Conservation (phyloP, 176 grass and related monocot genomes). For the Eremochloa ophiuroides region DNA sequence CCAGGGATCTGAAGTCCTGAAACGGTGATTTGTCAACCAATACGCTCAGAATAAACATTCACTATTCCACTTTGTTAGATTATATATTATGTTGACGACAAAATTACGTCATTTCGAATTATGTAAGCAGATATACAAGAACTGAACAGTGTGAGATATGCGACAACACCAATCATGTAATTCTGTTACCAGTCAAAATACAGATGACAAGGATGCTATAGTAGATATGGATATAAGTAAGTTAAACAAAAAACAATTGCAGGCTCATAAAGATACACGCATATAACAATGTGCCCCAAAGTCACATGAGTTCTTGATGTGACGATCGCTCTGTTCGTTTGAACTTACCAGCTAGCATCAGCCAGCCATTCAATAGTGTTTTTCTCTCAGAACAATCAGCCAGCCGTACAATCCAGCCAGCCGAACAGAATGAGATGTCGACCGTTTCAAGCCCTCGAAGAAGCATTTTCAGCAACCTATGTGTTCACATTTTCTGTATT, state of each 20-base stretch:
- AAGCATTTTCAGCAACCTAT: neutral
- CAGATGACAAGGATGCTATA: neutral
- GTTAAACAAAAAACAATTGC: neutral
- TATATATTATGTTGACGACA: too few relatives aligned
- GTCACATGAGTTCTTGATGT: neutral
- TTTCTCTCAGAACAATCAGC: too few relatives aligned
- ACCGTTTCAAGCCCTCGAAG: neutral
- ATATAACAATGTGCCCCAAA: neutral
- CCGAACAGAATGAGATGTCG: too few relatives aligned
- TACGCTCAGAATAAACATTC: neutral
- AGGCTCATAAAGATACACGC: neutral
- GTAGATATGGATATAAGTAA: neutral
- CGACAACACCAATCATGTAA: too few relatives aligned
- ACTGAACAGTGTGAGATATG: too few relatives aligned
- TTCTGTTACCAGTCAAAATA: neutral
- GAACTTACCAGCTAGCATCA: too few relatives aligned
- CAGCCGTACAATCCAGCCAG: too few relatives aligned
- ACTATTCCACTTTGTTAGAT: too few relatives aligned
- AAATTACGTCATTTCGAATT: neutral
- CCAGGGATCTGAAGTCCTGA: neutral
- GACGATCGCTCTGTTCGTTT: too few relatives aligned
- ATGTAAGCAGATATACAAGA: neutral
- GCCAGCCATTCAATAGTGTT: too few relatives aligned
- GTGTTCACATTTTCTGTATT: neutral
- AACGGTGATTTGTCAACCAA: too few relatives aligned